A percentile compares a stretch with the other conserved stretches of the same genome.
phyloP scores from a whole-genome alignment of 768 basidiomycete genomes.

The Cubamyces lactineus region DNA sequence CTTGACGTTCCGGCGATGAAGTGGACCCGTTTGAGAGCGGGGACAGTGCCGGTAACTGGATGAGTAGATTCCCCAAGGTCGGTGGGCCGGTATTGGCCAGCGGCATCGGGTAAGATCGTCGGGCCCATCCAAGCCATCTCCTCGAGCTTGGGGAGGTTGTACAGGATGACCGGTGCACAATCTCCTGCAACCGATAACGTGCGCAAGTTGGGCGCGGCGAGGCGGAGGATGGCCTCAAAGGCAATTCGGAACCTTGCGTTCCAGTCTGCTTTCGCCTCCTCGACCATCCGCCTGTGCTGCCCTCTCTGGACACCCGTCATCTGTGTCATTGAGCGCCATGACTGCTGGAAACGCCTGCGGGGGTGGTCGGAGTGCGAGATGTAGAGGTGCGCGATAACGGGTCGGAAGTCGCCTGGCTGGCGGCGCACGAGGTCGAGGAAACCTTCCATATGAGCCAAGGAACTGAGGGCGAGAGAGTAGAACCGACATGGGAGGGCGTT shows the following conservation, averaged over 20 bases:
- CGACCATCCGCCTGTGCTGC: neutral
- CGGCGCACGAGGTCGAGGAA: neutral
- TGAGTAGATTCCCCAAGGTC: too few species aligned
- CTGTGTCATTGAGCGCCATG: neutral
- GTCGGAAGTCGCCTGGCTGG: neutral
- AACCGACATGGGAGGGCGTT: slow-evolving; percentile 7
- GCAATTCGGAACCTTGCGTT: neutral
- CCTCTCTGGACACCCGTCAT: neutral
- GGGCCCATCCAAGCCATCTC: neutral
- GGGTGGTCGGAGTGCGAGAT: neutral
- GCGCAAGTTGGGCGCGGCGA: neutral
- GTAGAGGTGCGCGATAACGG: slow-evolving; percentile 6
- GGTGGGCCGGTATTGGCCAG: too few species aligned
- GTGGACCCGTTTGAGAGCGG: neutral
- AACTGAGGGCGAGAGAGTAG: neutral
- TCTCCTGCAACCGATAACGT: slow-evolving; percentile 2
- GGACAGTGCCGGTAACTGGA: neutral
- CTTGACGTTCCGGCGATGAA: neutral
- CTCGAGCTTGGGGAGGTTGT: neutral
- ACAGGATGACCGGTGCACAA: neutral
- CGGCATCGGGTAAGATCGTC: too few species aligned
- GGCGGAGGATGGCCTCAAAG: neutral
- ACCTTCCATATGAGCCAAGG: neutral
- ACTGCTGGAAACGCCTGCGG: neutral
- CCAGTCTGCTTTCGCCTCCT: neutral